phyloP scores from a whole-genome alignment of 2,329 filamentous ascomycete genomes.

The Geosmithia putterillii region DNA sequence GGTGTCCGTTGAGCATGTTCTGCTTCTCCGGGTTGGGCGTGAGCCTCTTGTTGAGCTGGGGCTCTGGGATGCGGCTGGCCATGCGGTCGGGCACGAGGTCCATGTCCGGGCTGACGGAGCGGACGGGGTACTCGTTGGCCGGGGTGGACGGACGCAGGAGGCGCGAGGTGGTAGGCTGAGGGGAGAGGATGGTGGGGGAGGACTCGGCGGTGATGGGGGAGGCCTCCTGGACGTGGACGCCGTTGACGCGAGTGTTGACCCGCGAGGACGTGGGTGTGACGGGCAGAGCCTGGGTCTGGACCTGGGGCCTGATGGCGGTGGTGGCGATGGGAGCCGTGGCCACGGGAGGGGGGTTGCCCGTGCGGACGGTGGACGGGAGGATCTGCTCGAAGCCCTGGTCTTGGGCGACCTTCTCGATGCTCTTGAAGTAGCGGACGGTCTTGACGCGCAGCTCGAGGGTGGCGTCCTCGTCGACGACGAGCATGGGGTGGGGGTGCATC shows the following conservation, averaged over 20 bases:
- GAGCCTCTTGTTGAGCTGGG: slow-evolving; percentile 27
- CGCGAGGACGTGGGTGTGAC: too few relatives aligned
- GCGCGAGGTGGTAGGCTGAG: slow-evolving; percentile 42
- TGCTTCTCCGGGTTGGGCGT: slow-evolving; percentile 37
- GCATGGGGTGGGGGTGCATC: slow-evolving; percentile 68
- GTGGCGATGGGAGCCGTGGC: neutral
- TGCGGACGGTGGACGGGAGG: slow-evolving; percentile 42
- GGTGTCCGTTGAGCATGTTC: slow-evolving; percentile 11
- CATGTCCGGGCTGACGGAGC: slow-evolving; percentile 41
- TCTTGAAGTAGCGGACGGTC: slow-evolving; percentile 64
- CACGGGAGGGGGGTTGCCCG: slow-evolving; percentile 19
- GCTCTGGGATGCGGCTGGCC: slow-evolving; percentile 42
- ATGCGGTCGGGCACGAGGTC: slow-evolving; percentile 46
- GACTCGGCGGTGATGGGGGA: too few relatives aligned
- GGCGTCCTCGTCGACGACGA: slow-evolving; percentile 74
- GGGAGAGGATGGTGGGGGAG: slow-evolving; percentile 33
- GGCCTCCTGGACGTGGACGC: too few relatives aligned
- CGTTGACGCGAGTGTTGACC: slow-evolving; percentile 31
- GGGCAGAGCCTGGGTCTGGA: too few relatives aligned
- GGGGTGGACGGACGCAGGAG: slow-evolving; percentile 38
- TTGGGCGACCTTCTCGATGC: slow-evolving; percentile 52
- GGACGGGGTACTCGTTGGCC: slow-evolving; percentile 39
- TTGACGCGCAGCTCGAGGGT: slow-evolving; percentile 63
- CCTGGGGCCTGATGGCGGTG: slow-evolving; percentile 20
- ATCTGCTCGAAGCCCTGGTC: slow-evolving; percentile 46